Percentiles rank a stretch among this genome's conserved stretches.
These are phyloP conservation scores for Dipteronia dyeriana DNA, from an alignment of 345 rosid genomes.

Conservation along the genomic window DNA sequence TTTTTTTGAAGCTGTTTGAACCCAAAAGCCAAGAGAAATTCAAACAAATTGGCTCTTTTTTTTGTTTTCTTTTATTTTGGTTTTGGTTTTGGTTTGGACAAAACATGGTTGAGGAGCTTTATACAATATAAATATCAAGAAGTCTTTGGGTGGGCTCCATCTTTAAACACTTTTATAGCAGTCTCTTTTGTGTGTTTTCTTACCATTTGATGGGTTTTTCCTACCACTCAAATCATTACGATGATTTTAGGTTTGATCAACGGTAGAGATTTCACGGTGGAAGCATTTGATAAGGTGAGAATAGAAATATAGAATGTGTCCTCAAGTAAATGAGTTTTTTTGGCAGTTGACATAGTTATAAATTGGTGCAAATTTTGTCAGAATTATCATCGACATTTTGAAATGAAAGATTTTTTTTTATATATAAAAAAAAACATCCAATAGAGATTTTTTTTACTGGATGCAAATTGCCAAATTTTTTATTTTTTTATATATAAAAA, in stretches of 20 bases:
- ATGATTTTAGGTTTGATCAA: not conserved
- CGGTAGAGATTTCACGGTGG: conserved; percentile 1
- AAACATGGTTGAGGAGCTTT: conserved; percentile 25
- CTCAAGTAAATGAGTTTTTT: no score
- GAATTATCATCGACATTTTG: no score
- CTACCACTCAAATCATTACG: not conserved
- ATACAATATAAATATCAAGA: conserved; percentile 20
- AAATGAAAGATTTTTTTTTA: no score
- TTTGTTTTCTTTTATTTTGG: not conserved
- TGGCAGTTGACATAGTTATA: no score
- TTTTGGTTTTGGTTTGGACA: conserved; percentile 16
- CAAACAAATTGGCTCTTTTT: conserved; percentile 25
- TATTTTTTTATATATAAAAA: no score
- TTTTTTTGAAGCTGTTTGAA: conserved; percentile 27
- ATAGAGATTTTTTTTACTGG: no score
- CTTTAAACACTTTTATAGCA: no score
- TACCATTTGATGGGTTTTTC: not conserved
- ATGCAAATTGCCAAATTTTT: no score
- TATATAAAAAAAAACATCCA: no score
- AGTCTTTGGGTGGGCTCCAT: conserved; percentile 28
- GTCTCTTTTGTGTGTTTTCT: conserved; percentile 6
- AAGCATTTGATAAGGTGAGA: not conserved
- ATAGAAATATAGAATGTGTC: no score
- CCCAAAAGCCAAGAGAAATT: conserved; percentile 8
- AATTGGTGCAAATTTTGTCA: no score